Conservation (phyloP, 306 rosid genomes). For the Inga leiocalycina region DNA sequence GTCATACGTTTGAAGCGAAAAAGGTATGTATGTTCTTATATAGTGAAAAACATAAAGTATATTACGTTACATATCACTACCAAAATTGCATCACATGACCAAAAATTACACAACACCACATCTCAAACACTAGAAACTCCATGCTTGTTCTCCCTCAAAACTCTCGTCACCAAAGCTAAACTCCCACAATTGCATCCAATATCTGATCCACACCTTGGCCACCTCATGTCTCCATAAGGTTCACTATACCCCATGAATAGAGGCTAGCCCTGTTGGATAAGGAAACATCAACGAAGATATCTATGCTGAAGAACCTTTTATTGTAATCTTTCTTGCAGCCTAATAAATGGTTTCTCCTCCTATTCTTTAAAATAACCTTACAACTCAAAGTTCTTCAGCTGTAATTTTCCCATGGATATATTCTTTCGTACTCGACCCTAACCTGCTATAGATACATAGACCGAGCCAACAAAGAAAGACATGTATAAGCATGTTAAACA, state of each 20-base stretch:
- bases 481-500: not conserved
- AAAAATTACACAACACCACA: not conserved
- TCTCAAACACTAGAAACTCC: not conserved
- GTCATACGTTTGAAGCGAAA: not conserved
- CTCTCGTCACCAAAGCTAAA: not conserved
- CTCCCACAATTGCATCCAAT: not conserved
- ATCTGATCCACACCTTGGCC: not conserved
- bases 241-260: not conserved
- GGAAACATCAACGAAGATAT: not conserved
- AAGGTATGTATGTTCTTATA: not conserved
- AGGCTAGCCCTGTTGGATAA: too few species aligned
- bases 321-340: not conserved
- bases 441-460: not conserved
- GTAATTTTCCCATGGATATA: not conserved
- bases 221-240: not conserved
- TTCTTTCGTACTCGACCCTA: not conserved
- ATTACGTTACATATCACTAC: not conserved
- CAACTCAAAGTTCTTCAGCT: not conserved
- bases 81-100: not conserved
- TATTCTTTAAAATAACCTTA: not conserved
- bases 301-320: not conserved
- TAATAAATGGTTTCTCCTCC: not conserved
- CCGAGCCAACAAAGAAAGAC: not conserved
- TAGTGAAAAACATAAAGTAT: not conserved
- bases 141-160: not conserved